Evolutionary conservation across 2,329 filamentous ascomycete genomes (phyloP).

Genomic region (Trichophyton benhamiae): DNA sequence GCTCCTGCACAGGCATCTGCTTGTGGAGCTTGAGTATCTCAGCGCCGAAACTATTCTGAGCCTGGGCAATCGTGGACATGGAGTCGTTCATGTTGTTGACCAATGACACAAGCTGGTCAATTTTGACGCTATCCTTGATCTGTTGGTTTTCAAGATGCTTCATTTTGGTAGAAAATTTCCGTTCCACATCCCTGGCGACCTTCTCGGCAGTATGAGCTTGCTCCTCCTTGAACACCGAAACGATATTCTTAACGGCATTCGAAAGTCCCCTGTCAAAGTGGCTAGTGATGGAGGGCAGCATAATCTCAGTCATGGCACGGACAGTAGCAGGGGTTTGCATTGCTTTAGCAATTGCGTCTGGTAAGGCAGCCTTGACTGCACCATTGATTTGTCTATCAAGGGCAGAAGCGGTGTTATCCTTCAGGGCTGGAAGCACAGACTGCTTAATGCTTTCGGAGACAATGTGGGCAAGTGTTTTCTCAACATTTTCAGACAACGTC

Average conservation of each 20-base stretch:
- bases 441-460: conserved; percentile 64
- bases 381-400: conserved; percentile 60
- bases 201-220: conserved; percentile 55
- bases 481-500: conserved; percentile 58
- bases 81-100: conserved; percentile 44
- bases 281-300: conserved; percentile 53
- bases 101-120: conserved; percentile 47
- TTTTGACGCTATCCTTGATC: conserved; percentile 44
- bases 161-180: conserved; percentile 41
- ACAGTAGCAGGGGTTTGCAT: conserved; percentile 63
- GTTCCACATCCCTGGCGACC: conserved; percentile 56
- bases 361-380: conserved; percentile 60
- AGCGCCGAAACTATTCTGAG: conserved; percentile 31
- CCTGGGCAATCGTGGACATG: conserved; percentile 32
- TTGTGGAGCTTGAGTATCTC: conserved; percentile 29
- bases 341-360: conserved; percentile 52
- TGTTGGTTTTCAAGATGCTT: conserved; percentile 41
- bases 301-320: conserved; percentile 58
- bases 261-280: conserved; percentile 59
- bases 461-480: conserved; percentile 64
- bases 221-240: conserved; percentile 53
- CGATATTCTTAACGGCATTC: conserved; percentile 49
- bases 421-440: conserved; percentile 62
- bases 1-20: conserved; percentile 16
- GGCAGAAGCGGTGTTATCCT: conserved; percentile 52